phyloP scores from a whole-genome alignment of 208 protist species.

The Tritrichomonas musculus region DNA sequence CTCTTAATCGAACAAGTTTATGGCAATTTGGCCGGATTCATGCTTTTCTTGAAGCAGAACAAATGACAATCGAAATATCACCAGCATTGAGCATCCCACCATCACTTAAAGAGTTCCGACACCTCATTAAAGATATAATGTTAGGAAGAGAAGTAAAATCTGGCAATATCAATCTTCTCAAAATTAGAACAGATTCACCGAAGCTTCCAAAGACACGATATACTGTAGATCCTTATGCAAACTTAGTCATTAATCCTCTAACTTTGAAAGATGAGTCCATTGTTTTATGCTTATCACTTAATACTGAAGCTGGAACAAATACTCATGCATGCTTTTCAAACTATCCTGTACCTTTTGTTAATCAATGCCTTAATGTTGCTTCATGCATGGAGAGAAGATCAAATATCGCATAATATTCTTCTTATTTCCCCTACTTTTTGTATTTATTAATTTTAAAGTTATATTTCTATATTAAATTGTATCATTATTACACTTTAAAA shows the following conservation, averaged over 20 bases:
- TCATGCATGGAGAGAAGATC: background rate
- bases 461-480: no score
- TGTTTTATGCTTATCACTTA: background rate
- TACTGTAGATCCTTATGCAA: background rate
- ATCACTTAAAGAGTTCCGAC: background rate
- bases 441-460: no score
- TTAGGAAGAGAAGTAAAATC: background rate
- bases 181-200: background rate
- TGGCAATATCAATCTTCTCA: background rate
- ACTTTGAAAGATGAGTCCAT: background rate
- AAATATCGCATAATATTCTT: background rate
- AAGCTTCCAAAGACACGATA: background rate
- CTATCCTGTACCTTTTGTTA: background rate
- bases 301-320: background rate
- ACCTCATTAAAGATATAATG: background rate
- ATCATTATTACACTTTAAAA: no score
- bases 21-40: background rate
- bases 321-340: background rate
- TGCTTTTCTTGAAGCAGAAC: background rate
- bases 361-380: background rate
- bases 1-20: background rate
- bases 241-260: background rate
- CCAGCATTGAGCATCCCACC: background rate
- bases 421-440: no score
- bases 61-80: background rate